Conservation (phyloP, 352 stramenopile species). For the Globisporangium heterothallicum region DNA sequence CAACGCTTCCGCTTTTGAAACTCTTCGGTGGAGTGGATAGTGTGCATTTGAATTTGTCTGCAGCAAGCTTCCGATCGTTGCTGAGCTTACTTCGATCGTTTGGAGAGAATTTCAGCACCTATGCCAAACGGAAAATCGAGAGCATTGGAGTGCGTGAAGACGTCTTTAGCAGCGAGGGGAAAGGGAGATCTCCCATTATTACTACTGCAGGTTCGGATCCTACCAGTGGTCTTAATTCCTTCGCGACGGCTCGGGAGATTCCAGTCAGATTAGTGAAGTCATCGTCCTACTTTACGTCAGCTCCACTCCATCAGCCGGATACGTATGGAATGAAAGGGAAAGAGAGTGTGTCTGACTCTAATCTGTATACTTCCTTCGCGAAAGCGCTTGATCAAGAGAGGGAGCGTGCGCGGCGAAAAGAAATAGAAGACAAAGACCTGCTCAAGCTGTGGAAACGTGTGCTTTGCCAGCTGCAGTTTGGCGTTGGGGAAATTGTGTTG, state of each 20-base stretch:
- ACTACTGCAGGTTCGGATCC: slow-evolving; percentile 8
- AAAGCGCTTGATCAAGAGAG: slow-evolving; percentile 31
- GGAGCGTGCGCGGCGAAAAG: slow-evolving; percentile 34
- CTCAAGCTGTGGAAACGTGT: slow-evolving; percentile 78
- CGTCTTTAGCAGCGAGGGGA: background rate
- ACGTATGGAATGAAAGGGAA: slow-evolving; percentile 10
- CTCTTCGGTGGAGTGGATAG: slow-evolving; percentile 63
- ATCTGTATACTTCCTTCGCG: slow-evolving; percentile 30
- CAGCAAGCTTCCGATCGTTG: slow-evolving; percentile 50
- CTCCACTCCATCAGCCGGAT: slow-evolving; percentile 3
- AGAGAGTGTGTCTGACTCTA: slow-evolving; percentile 21
- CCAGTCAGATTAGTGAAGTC: slow-evolving; percentile 15
- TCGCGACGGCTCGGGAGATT: slow-evolving; percentile 12
- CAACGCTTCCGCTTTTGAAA: slow-evolving; percentile 73
- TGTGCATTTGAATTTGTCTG: slow-evolving; percentile 69
- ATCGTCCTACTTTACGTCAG: slow-evolving; percentile 17
- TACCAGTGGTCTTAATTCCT: slow-evolving; percentile 1
- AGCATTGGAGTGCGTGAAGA: slow-evolving; percentile 1
- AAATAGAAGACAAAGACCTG: slow-evolving; percentile 62
- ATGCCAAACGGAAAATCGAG: slow-evolving; percentile 28
- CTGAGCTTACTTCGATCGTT: slow-evolving; percentile 64
- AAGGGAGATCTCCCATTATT: background rate
- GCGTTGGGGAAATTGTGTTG: slow-evolving; percentile 42
- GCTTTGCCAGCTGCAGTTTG: slow-evolving; percentile 53
- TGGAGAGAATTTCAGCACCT: slow-evolving; percentile 52